Evolutionary conservation across 768 basidiomycete species (phyloP).

Genomic region (Panellus pusillus): DNA sequence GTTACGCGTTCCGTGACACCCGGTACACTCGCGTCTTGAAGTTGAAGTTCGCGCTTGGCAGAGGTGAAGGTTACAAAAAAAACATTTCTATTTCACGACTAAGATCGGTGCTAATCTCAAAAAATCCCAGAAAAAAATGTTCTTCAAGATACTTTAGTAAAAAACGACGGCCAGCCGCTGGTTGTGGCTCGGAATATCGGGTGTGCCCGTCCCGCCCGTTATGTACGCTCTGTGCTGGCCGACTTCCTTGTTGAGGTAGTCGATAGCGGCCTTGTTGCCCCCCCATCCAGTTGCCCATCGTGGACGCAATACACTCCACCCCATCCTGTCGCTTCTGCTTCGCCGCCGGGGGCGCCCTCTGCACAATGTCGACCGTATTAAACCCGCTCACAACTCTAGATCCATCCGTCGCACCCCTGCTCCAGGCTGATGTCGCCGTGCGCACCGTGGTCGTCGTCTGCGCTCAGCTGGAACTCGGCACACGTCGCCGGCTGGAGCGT

Average conservation of each 20-base stretch:
- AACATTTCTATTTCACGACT: too few species aligned
- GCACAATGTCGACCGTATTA: background rate
- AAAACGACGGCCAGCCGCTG: too few species aligned
- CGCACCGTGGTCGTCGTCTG: background rate
- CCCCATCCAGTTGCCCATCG: conserved; percentile 2
- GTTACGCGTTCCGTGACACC: too few species aligned
- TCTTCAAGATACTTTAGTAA: too few species aligned
- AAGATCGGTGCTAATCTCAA: too few species aligned
- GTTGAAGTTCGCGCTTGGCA: too few species aligned
- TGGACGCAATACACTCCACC: background rate
- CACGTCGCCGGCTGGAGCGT: conserved; percentile 1
- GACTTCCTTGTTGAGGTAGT: too few species aligned
- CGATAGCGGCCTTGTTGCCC: background rate
- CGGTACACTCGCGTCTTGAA: too few species aligned
- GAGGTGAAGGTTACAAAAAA: too few species aligned
- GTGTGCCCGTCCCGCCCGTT: conserved; percentile 1
- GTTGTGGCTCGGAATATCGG: background rate
- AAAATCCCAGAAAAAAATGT: too few species aligned
- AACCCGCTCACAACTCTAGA: background rate
- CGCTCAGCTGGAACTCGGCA: conserved; percentile 3
- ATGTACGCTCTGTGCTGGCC: background rate
- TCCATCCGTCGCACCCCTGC: conserved; percentile 1
- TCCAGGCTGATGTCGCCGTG: conserved; percentile 1
- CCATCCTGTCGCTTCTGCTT: conserved; percentile 1
- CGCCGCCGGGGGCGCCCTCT: background rate